phyloP scores from a whole-genome alignment of 768 basidiomycete genomes.

The Hygrophorus pudorinus region DNA sequence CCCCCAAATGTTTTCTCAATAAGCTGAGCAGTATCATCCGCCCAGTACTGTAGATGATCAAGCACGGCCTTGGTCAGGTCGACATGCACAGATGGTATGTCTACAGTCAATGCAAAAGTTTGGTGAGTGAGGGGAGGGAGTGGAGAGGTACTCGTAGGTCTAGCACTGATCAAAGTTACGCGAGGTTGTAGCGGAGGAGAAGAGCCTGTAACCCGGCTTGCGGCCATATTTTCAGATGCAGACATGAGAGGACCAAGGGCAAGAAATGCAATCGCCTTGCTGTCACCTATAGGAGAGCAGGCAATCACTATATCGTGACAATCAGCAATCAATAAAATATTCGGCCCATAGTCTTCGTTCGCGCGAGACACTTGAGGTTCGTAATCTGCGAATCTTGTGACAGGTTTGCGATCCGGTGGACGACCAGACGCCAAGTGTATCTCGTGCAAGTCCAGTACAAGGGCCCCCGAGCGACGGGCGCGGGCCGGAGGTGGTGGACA shows the following conservation, averaged over 20 bases:
- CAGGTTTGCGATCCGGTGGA: slow-evolving; percentile 20
- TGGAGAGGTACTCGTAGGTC: background rate
- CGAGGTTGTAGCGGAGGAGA: slow-evolving; percentile 22
- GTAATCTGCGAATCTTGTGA: slow-evolving; percentile 19
- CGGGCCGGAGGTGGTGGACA: slow-evolving; percentile 45
- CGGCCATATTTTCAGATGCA: background rate
- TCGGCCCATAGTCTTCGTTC: slow-evolving; percentile 5
- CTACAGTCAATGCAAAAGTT: slow-evolving; percentile 22
- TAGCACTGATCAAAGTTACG: slow-evolving; percentile 23
- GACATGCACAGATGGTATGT: slow-evolving; percentile 56
- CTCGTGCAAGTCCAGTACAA: slow-evolving; percentile 53
- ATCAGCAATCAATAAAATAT: slow-evolving; percentile 27
- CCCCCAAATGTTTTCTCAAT: slow-evolving; percentile 35
- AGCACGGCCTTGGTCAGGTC: slow-evolving; percentile 53
- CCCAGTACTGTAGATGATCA: slow-evolving; percentile 79
- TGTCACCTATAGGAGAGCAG: slow-evolving; percentile 30
- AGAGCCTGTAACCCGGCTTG: background rate
- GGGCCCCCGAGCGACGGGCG: slow-evolving; percentile 52
- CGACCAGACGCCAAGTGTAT: slow-evolving; percentile 24
- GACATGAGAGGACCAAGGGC: slow-evolving; percentile 37
- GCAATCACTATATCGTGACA: slow-evolving; percentile 40
- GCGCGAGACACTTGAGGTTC: slow-evolving; percentile 1
- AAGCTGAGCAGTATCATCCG: slow-evolving; percentile 76
- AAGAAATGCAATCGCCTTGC: slow-evolving; percentile 34
- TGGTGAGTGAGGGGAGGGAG: slow-evolving; percentile 5